These are phyloP conservation scores for Daldinia concentrica DNA, from an alignment of 495 filamentous ascomycete genomes.

Conservation along the genomic window DNA sequence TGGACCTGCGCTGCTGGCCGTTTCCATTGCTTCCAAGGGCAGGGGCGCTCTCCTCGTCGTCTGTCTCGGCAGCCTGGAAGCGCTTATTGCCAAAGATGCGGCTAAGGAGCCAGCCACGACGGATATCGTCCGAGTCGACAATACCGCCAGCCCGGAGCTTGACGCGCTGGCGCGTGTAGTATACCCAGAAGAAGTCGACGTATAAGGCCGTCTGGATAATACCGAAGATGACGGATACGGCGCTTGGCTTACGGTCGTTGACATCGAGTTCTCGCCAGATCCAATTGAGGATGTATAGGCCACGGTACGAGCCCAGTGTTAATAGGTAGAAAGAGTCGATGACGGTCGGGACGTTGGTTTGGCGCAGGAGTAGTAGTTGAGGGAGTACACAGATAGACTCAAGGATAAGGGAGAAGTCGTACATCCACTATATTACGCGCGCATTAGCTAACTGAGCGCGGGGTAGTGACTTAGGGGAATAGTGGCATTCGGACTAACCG, in stretches of 20 bases:
- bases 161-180: slow-evolving; percentile 90
- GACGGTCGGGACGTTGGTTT: slow-evolving; percentile 94
- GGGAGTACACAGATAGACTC: slow-evolving; percentile 92
- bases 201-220: slow-evolving; percentile 91
- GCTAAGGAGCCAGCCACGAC: slow-evolving; percentile 78
- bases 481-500: slow-evolving; percentile 57
- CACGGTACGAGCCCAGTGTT: slow-evolving; percentile 87
- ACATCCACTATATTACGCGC: slow-evolving; percentile 64
- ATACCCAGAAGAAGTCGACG: slow-evolving; percentile 96
- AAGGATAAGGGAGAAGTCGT: slow-evolving; percentile 88
- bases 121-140: slow-evolving; percentile 91
- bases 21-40: slow-evolving; percentile 49
- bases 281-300: slow-evolving; percentile 93
- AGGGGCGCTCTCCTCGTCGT: slow-evolving; percentile 60
- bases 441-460: background rate
- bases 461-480: background rate
- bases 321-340: slow-evolving; percentile 95
- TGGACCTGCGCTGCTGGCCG: slow-evolving; percentile 49
- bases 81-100: slow-evolving; percentile 61
- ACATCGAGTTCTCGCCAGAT: slow-evolving; percentile 70
- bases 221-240: slow-evolving; percentile 82
- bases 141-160: slow-evolving; percentile 91
- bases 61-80: slow-evolving; percentile 45
- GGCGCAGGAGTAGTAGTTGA: slow-evolving; percentile 88
- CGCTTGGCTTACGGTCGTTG: slow-evolving; percentile 68